Percentiles rank a stretch among this genome's conserved stretches.
Evolutionary conservation across 2,329 filamentous ascomycete genomes (phyloP).

Genomic region (Sporothrix variecibatus): DNA sequence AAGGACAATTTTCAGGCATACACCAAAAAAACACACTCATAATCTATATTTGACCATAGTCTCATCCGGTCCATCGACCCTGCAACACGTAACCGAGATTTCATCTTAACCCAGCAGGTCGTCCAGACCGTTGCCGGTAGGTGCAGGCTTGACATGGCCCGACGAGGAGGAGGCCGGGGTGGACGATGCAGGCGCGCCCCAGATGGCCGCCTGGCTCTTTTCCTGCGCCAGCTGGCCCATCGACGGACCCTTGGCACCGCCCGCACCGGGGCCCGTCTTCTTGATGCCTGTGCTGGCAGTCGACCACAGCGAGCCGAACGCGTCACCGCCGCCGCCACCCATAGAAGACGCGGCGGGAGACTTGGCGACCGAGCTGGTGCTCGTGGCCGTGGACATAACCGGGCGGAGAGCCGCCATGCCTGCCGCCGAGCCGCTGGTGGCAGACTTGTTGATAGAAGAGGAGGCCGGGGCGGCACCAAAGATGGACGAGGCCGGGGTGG

Average conservation of each 20-base stretch:
- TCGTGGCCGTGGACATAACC: conserved; percentile 17
- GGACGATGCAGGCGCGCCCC: conserved; percentile 68
- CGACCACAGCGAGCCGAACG: conserved; percentile 86
- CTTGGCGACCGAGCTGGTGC: conserved; percentile 7
- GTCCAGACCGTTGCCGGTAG: conserved; percentile 44
- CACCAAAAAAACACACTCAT: neutral
- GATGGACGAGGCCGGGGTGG: conserved; percentile 23
- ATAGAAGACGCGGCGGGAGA: conserved; percentile 42
- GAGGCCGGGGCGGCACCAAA: conserved; percentile 32
- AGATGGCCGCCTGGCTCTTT: conserved; percentile 92
- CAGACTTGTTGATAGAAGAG: conserved; percentile 30
- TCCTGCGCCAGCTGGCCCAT: conserved; percentile 96
- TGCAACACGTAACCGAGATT: too few relatives aligned
- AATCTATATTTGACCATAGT: conserved; percentile 11
- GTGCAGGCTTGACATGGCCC: conserved; percentile 35
- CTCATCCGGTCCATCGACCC: too few relatives aligned
- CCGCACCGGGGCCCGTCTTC: conserved; percentile 61
- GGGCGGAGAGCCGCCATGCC: conserved; percentile 36
- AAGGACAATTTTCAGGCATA: neutral
- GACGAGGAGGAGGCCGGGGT: conserved; percentile 33
- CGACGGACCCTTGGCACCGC: conserved; percentile 72
- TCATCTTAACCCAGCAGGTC: conserved; percentile 53
- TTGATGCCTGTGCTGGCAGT: conserved; percentile 73
- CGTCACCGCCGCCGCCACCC: conserved; percentile 79
- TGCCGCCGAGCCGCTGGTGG: conserved; percentile 24